These are phyloP conservation scores for Saturnispora galanensis DNA, from an alignment of 805 yeast species.

Conservation along the genomic window DNA sequence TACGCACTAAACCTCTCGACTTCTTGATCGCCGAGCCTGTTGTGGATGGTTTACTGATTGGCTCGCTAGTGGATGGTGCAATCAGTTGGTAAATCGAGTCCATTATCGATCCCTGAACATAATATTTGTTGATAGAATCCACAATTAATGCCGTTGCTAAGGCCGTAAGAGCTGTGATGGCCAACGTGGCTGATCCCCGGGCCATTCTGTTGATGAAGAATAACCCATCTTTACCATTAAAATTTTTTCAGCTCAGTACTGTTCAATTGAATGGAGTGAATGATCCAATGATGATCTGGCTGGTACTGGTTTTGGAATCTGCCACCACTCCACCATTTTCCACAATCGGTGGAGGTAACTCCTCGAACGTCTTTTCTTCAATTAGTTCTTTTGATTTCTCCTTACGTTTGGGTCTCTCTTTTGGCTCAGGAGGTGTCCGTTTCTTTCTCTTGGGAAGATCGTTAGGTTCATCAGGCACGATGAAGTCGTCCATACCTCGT, in stretches of 20 bases:
- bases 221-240: not conserved
- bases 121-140: constrained; percentile 1
- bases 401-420: not conserved
- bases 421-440: not conserved
- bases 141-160: constrained; percentile 4
- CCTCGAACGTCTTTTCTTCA: not conserved
- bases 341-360: not conserved
- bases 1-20: constrained; percentile 1
- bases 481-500: no score
- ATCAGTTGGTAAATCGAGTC: not conserved
- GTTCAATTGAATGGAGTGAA: constrained; percentile 7
- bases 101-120: not conserved
- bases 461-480: not conserved
- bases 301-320: constrained; percentile 8
- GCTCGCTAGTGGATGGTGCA: not conserved
- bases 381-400: no score
- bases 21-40: not conserved
- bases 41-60: not conserved
- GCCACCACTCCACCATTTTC: constrained; percentile 10
- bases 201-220: not conserved
- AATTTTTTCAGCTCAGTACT: no score
- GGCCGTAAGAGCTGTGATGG: not conserved
- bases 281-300: constrained; percentile 13
- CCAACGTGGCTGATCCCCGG: not conserved
- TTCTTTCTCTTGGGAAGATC: not conserved